phyloP scores from a whole-genome alignment of 1,139 yeast species.

The Yamadazyma epiphylla region DNA sequence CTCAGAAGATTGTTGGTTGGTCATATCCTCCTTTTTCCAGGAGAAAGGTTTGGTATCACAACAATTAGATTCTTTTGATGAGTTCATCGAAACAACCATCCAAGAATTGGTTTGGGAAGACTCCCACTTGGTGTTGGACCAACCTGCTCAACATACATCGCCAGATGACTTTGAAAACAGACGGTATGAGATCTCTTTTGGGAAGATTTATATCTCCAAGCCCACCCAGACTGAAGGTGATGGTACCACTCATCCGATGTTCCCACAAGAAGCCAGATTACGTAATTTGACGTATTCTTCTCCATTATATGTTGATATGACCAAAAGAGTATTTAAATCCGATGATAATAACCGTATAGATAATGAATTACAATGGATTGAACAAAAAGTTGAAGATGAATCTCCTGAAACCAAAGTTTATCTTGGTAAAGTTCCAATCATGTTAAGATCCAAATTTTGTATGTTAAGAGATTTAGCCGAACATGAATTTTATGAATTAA shows the following conservation, averaged over 20 bases:
- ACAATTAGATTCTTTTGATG: slow-evolving; percentile 97
- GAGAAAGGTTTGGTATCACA: slow-evolving; percentile 97
- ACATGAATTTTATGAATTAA: slow-evolving; percentile 88
- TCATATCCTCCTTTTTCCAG: slow-evolving; percentile 91
- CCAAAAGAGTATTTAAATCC: slow-evolving; percentile 81
- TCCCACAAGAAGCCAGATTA: slow-evolving; percentile 96
- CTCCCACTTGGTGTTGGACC: slow-evolving; percentile 88
- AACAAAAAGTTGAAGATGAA: slow-evolving; percentile 51
- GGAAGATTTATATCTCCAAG: slow-evolving; percentile 91
- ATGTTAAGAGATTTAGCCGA: slow-evolving; percentile 90
- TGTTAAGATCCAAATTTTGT: slow-evolving; percentile 96
- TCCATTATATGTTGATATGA: slow-evolving; percentile 94
- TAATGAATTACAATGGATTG: slow-evolving; percentile 72
- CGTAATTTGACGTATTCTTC: slow-evolving; percentile 95
- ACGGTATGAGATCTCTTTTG: slow-evolving; percentile 93
- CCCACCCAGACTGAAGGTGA: slow-evolving; percentile 99
- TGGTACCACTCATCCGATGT: slow-evolving; percentile 98
- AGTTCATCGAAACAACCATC: slow-evolving; percentile 92
- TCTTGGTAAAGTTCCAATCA: slow-evolving; percentile 96
- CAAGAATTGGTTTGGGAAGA: slow-evolving; percentile 98
- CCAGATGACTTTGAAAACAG: slow-evolving; percentile 86
- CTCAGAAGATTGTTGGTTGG: slow-evolving; percentile 99
- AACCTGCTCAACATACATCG: slow-evolving; percentile 95
- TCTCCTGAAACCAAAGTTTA: slow-evolving; percentile 69
- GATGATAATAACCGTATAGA: slow-evolving; percentile 62